Evolutionary conservation across 495 filamentous ascomycete species (phyloP).

Genomic region (Collariella sp.): DNA sequence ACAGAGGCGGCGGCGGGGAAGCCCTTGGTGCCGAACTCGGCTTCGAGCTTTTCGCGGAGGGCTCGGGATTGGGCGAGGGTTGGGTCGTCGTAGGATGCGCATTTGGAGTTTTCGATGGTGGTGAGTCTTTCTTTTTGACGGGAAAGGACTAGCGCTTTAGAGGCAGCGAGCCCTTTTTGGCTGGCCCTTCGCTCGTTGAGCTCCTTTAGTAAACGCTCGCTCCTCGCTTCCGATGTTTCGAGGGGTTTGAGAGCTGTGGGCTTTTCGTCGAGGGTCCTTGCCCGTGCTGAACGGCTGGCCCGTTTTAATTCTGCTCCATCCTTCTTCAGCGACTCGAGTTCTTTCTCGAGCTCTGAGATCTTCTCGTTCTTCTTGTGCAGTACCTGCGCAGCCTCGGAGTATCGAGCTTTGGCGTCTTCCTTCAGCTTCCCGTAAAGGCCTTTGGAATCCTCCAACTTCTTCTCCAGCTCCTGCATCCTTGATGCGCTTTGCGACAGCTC

Average conservation of each 20-base stretch:
- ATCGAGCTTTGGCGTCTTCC: constrained; percentile 49
- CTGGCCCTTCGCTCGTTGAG: constrained; percentile 12
- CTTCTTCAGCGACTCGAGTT: constrained; percentile 21
- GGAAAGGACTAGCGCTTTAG: neutral
- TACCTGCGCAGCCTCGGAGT: constrained; percentile 46
- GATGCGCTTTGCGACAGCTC: constrained; percentile 31
- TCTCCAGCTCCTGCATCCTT: constrained; percentile 38
- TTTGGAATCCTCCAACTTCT: constrained; percentile 31
- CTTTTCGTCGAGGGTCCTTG: constrained; percentile 21
- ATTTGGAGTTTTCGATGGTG: constrained; percentile 9
- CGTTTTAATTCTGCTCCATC: constrained; percentile 17
- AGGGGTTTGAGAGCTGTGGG: constrained; percentile 14
- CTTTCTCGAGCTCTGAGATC: constrained; percentile 37
- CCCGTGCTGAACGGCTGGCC: constrained; percentile 5
- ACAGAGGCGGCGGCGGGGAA: constrained; percentile 10
- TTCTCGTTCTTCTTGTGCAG: constrained; percentile 59
- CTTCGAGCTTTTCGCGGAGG: constrained; percentile 24
- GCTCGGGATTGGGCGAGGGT: constrained; percentile 21
- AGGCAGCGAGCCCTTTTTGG: constrained; percentile 6
- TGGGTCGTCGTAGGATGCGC: constrained; percentile 13
- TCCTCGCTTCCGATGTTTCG: constrained; percentile 17
- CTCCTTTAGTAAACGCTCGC: constrained; percentile 13
- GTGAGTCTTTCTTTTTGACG: constrained; percentile 3
- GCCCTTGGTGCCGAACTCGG: constrained; percentile 16
- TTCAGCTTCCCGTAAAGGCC: constrained; percentile 49